phyloP scores from a whole-genome alignment of 2,329 filamentous ascomycete species.

The Fusarium hostae region DNA sequence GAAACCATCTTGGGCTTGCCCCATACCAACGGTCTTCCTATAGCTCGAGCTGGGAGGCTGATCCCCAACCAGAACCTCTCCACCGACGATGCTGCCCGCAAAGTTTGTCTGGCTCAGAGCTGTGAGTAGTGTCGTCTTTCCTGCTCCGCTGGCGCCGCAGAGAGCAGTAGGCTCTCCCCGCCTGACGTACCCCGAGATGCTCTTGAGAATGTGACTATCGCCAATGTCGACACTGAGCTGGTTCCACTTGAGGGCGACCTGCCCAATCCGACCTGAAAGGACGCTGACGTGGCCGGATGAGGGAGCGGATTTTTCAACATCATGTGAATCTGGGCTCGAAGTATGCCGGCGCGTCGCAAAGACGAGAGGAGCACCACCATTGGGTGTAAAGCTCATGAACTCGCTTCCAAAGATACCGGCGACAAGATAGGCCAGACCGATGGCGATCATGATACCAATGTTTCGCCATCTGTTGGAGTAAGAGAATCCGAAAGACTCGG shows the following conservation, averaged over 20 bases:
- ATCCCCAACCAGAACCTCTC: not conserved
- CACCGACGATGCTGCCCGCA: not conserved
- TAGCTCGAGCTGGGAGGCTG: not conserved
- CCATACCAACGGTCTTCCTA: not conserved
- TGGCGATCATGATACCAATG: not conserved
- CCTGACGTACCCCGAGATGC: not conserved
- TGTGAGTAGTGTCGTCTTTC: not conserved
- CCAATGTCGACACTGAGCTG: not conserved
- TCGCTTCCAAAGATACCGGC: not conserved
- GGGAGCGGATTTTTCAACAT: not conserved
- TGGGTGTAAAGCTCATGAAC: not conserved
- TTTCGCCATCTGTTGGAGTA: not conserved
- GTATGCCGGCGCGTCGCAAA: not conserved
- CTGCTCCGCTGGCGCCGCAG: not conserved
- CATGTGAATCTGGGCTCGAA: not conserved
- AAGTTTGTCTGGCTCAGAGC: not conserved
- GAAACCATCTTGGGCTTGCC: accelerated
- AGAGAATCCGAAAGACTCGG: not conserved
- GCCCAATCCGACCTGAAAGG: not conserved
- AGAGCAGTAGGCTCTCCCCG: not conserved
- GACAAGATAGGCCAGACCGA: not conserved
- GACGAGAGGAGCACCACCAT: not conserved
- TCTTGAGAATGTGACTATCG: not conserved
- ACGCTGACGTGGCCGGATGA: not conserved
- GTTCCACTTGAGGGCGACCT: not conserved